Evolutionary conservation across 352 stramenopile species (phyloP).

Genomic region (Phytophthora multivora): DNA sequence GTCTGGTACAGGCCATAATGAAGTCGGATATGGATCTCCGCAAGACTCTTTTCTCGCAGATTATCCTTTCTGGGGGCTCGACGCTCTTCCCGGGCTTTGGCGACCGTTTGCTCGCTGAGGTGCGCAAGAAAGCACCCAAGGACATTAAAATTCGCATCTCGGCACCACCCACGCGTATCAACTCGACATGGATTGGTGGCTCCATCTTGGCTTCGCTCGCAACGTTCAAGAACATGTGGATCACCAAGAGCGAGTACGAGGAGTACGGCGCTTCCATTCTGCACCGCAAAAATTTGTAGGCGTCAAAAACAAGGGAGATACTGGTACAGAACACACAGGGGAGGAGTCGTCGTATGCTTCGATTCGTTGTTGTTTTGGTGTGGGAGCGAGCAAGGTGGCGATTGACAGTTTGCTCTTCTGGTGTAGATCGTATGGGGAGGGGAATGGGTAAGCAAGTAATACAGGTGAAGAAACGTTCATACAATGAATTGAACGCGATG

Average conservation of each 20-base stretch:
- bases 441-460: conserved; percentile 26
- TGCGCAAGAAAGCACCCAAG: conserved; percentile 90
- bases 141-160: conserved; percentile 96
- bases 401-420: conserved; percentile 11
- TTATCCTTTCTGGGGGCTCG: conserved; percentile 94
- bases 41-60: conserved; percentile 92
- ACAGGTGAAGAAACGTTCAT: conserved; percentile 17
- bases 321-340: conserved; percentile 13
- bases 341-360: conserved; percentile 13
- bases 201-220: conserved; percentile 97
- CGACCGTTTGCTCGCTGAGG: conserved; percentile 94
- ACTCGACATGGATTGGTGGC: conserved; percentile 97
- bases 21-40: conserved; percentile 97
- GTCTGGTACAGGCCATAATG: conserved; percentile 94
- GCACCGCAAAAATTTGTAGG: conserved; percentile 94
- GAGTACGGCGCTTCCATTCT: conserved; percentile 97
- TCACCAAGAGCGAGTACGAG: conserved; percentile 98
- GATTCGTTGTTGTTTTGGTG: conserved; percentile 37
- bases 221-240: conserved; percentile 99
- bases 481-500: conserved; percentile 3
- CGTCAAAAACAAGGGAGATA: background rate
- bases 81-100: conserved; percentile 96
- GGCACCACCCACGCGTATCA: conserved; percentile 93
- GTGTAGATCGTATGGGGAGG: conserved; percentile 11
- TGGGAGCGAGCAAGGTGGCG: conserved; percentile 15